Base-by-base conservation (phyloP, 441 rosid genomes). In the Capsella rubella region DNA sequence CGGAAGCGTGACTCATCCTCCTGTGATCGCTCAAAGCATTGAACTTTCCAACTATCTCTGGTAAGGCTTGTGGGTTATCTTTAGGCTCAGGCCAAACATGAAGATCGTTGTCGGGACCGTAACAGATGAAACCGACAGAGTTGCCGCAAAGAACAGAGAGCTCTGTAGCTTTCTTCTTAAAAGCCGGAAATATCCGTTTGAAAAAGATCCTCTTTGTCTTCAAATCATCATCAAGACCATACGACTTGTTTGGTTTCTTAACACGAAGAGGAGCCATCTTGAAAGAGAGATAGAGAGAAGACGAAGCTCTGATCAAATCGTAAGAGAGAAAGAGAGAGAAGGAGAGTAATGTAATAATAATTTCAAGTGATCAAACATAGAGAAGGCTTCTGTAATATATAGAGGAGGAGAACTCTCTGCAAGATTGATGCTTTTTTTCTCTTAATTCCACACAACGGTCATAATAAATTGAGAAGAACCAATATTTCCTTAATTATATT, bases 81-180 rank as follows among this genome's bases (percentile, higher is more conserved):
- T 58, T 4, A 0, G 63, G 28, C 2, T 67, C 50, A 4, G 71
- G 71, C 71, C 50, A 67, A 25, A 52, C 50, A n/a, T 52, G 61
- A 3, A 65, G 46, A 51, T 50, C 34, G 4, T 49, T 25, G 46
- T 65, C 70, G 10, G 58, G 70, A 0, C 70, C 70, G 25, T 65
- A 14, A 65, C 58, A 65, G 25, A 65, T 65, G 47, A 34, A 52
- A 1, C 51, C 71, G 0, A 67, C 61, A 15, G 51, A 67, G 60
- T 67, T 67, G 0, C 61, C 71, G n/a, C 61, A 52, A 2, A 67
- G 28, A 67, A 67, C 50, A 25, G 50, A 66, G n/a, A 66, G 60
- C 37, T 66, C 50, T 0, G 15, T 37, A 0, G 50, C 50, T 52
- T 66, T 66, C 37, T 66, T 51, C 58, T 66, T 50, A 18, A 66